Evolutionary conservation across 495 filamentous ascomycete genomes (phyloP).

Genomic region (Trichoderma asperelloides): DNA sequence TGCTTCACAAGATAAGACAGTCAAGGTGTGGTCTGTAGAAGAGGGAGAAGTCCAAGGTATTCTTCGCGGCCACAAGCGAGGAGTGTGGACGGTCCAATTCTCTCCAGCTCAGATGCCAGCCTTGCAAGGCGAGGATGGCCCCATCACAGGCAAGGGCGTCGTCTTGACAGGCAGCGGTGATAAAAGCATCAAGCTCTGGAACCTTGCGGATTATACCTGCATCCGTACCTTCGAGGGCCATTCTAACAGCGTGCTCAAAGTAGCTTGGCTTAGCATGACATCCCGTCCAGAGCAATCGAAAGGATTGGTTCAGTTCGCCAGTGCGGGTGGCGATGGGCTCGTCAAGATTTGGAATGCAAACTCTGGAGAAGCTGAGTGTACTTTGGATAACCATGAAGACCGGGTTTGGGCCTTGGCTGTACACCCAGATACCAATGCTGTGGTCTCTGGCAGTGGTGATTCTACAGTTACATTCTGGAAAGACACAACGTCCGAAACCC

Average conservation of each 20-base stretch:
- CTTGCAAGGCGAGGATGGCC: conserved; percentile 59
- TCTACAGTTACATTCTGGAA: conserved; percentile 89
- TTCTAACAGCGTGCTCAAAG: conserved; percentile 88
- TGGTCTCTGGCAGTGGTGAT: conserved; percentile 86
- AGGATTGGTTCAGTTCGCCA: conserved; percentile 59
- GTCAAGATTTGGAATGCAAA: conserved; percentile 91
- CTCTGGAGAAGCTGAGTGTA: conserved; percentile 70
- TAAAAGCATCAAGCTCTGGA: conserved; percentile 96
- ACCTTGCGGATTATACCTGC: conserved; percentile 83
- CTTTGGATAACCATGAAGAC: conserved; percentile 92
- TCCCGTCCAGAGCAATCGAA: conserved; percentile 35
- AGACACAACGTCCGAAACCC: conserved; percentile 79
- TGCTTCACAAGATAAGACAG: conserved; percentile 89
- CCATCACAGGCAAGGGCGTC: conserved; percentile 60
- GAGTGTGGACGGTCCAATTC: conserved; percentile 92
- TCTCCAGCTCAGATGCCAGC: conserved; percentile 65
- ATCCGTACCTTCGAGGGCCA: conserved; percentile 92
- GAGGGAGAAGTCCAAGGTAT: conserved; percentile 84
- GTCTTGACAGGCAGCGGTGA: conserved; percentile 86
- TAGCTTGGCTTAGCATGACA: conserved; percentile 73
- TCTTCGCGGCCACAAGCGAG: conserved; percentile 82
- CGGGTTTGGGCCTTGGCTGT: conserved; percentile 79
- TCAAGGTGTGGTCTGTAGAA: conserved; percentile 90
- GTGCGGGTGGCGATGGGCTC: conserved; percentile 87
- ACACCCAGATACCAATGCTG: conserved; percentile 55